phyloP scores from a whole-genome alignment of 345 rosid species.

The Cardiospermum halicacabum region DNA sequence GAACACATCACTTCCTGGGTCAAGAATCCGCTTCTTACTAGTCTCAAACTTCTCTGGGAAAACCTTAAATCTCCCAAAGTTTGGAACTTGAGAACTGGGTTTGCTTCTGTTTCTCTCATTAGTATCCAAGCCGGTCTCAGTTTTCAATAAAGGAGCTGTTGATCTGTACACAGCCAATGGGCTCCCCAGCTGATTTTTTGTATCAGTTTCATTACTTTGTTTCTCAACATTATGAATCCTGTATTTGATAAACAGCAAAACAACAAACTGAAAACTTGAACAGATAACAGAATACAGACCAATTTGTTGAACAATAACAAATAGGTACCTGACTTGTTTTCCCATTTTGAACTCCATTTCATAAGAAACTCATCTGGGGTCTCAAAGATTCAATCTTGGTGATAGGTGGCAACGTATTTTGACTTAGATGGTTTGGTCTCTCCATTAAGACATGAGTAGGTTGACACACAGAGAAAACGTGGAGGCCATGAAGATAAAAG shows the following conservation, averaged over 20 bases:
- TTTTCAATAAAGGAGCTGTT: constrained; percentile 31
- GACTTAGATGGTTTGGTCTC: not conserved
- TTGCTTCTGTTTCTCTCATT: constrained; percentile 15
- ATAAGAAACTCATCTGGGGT: not conserved
- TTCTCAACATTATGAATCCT: constrained; percentile 49
- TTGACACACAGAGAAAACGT: constrained; percentile 24
- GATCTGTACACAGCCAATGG: constrained; percentile 42
- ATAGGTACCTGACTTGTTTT: constrained; percentile 48
- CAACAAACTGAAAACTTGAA: not conserved
- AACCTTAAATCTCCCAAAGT: constrained; percentile 47
- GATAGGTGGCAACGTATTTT: constrained; percentile 6
- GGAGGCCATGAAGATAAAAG: constrained; percentile 23
- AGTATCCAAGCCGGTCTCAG: constrained; percentile 23
- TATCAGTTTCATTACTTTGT: constrained; percentile 22
- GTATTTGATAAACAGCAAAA: constrained; percentile 8
- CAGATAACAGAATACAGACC: not conserved
- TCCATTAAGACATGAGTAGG: constrained; percentile 34
- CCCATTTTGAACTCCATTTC: constrained; percentile 44
- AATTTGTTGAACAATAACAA: not conserved
- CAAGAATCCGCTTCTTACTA: constrained; percentile 44
- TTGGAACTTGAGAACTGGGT: constrained; percentile 21
- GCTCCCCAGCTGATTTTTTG: constrained; percentile 25
- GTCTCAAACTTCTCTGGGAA: constrained; percentile 50
- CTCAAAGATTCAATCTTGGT: too few species aligned
- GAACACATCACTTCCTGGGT: constrained; percentile 62